Evolutionary conservation across 306 rosid species (phyloP).

Genomic region (Vigna mungo): DNA sequence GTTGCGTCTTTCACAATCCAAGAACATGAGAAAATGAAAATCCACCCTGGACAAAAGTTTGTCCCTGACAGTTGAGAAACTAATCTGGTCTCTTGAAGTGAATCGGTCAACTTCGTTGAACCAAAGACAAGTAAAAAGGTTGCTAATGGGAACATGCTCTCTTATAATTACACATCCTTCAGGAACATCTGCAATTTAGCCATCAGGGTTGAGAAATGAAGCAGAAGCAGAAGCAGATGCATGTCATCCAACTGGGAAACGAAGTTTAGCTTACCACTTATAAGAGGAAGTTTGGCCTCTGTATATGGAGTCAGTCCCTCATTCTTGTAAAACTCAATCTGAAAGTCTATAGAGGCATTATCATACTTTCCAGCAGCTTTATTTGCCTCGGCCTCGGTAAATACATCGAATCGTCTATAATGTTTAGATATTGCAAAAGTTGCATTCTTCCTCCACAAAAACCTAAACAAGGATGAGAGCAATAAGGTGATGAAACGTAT

Average conservation of each 20-base stretch:
- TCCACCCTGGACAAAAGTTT: constrained; percentile 65
- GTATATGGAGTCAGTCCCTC: constrained; percentile 93
- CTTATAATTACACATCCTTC: constrained; percentile 91
- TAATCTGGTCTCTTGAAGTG: constrained; percentile 93
- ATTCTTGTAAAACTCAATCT: constrained; percentile 78
- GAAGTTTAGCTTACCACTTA: constrained; percentile 76
- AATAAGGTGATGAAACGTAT: constrained; percentile 23
- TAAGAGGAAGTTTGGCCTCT: constrained; percentile 89
- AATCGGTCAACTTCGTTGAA: constrained; percentile 98
- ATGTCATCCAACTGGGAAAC: constrained; percentile 26
- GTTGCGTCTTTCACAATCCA: constrained; percentile 91
- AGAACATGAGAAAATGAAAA: constrained; percentile 85
- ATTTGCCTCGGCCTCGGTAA: constrained; percentile 95
- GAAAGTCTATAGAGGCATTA: constrained; percentile 89
- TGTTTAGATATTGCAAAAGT: constrained; percentile 95
- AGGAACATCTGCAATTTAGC: constrained; percentile 87
- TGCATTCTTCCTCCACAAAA: constrained; percentile 96
- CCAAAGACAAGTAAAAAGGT: constrained; percentile 94
- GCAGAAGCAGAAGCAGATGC: background rate
- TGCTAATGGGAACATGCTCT: constrained; percentile 95
- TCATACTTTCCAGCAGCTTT: constrained; percentile 89
- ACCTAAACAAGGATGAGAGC: constrained; percentile 55
- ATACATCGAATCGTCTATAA: constrained; percentile 91
- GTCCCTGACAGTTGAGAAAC: constrained; percentile 87
- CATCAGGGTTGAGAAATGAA: constrained; percentile 36